These are phyloP conservation scores for Syzygium jambos DNA, from an alignment of 345 rosid species.

Conservation along the genomic window DNA sequence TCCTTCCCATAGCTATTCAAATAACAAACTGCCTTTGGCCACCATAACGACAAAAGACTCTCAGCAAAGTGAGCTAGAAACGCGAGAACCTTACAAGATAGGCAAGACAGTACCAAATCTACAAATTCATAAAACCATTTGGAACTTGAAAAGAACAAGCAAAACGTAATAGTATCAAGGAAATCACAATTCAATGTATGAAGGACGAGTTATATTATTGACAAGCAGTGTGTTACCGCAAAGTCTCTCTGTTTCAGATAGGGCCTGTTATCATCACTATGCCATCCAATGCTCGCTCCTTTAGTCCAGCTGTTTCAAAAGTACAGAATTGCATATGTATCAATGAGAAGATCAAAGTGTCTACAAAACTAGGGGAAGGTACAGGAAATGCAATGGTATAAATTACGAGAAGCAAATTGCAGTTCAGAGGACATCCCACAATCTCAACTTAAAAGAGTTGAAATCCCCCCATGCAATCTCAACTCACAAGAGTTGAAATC, in stretches of 20 bases:
- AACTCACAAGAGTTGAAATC: not conserved
- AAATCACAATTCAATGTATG: not conserved
- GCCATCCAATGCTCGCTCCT: slow-evolving; percentile 98
- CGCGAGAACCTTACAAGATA: not conserved
- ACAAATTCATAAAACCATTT: not conserved
- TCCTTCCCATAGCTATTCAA: slow-evolving; percentile 61
- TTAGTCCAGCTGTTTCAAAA: slow-evolving; percentile 53
- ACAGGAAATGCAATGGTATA: not conserved
- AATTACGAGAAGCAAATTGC: not conserved
- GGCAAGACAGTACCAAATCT: not conserved
- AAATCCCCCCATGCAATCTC: not conserved
- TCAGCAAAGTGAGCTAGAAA: slow-evolving; percentile 3
- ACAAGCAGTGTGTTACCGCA: slow-evolving; percentile 26
- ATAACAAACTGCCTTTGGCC: slow-evolving; percentile 86
- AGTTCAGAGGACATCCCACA: not conserved
- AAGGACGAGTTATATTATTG: not conserved
- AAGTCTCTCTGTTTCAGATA: slow-evolving; percentile 81
- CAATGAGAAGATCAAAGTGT: not conserved
- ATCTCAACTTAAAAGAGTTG: not conserved
- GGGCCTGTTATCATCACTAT: slow-evolving; percentile 81
- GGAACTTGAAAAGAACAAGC: not conserved
- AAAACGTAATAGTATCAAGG: not conserved
- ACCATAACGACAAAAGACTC: slow-evolving; percentile 6
- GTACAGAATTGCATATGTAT: not conserved
- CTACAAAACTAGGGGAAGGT: not conserved